A percentile compares a stretch with the other conserved stretches of the same genome.
phyloP scores from a whole-genome alignment of 2,329 filamentous ascomycete species.

The Xylariaceae sp. region DNA sequence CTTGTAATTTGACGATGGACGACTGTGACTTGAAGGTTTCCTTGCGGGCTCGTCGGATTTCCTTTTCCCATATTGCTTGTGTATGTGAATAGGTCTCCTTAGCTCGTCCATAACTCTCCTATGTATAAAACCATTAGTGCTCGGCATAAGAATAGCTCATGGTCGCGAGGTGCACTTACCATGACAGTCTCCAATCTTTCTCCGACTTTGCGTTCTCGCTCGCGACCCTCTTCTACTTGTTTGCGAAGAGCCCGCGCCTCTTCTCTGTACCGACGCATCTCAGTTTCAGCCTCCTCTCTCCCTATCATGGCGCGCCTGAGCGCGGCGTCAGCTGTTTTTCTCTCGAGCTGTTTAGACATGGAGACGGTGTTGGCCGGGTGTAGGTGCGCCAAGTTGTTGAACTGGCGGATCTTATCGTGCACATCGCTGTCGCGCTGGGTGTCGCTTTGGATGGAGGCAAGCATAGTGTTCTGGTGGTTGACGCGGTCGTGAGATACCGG shows the following conservation, averaged over 20 bases:
- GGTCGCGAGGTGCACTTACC: slow-evolving; percentile 54
- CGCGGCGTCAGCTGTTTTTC: slow-evolving; percentile 69
- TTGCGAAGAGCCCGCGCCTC: slow-evolving; percentile 62
- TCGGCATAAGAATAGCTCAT: neutral
- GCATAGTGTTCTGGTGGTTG: slow-evolving; percentile 37
- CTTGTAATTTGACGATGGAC: slow-evolving; percentile 71
- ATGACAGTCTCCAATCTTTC: slow-evolving; percentile 72
- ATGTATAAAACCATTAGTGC: slow-evolving; percentile 21
- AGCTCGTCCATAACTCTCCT: slow-evolving; percentile 73
- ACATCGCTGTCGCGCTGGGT: slow-evolving; percentile 41
- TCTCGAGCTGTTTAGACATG: slow-evolving; percentile 64
- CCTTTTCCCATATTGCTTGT: slow-evolving; percentile 74
- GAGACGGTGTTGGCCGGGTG: slow-evolving; percentile 20
- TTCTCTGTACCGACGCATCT: slow-evolving; percentile 67
- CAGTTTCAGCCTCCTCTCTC: slow-evolving; percentile 74
- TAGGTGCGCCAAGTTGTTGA: slow-evolving; percentile 39
- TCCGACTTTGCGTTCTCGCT: slow-evolving; percentile 68
- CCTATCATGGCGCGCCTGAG: slow-evolving; percentile 70
- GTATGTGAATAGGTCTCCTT: slow-evolving; percentile 73
- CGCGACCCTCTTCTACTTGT: slow-evolving; percentile 68
- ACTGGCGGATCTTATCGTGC: slow-evolving; percentile 44
- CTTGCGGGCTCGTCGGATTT: slow-evolving; percentile 71
- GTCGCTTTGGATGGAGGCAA: slow-evolving; percentile 28
- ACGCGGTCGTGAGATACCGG: slow-evolving; percentile 39
- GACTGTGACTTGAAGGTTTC: slow-evolving; percentile 79